A percentile compares a stretch with the other conserved stretches of the same genome.
phyloP scores from a whole-genome alignment of 2,329 filamentous ascomycete genomes.

The Cladosporium cucumerinum region DNA sequence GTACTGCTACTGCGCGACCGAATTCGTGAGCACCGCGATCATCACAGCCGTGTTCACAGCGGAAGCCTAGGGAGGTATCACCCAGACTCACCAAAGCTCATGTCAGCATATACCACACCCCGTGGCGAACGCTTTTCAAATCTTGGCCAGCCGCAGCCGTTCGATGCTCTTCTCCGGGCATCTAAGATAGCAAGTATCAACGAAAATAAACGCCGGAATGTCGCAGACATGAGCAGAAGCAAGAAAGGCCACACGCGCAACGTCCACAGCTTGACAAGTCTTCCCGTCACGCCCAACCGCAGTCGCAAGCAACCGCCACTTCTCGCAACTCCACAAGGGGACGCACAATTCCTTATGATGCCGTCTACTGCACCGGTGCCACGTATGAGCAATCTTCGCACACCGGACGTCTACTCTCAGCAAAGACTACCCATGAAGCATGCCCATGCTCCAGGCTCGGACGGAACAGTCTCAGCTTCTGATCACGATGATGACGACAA shows the following conservation, averaged over 20 bases:
- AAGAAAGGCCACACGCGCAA: slow-evolving; percentile 67
- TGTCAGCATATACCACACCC: slow-evolving; percentile 35
- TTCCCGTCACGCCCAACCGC: slow-evolving; percentile 71
- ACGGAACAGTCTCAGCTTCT: slow-evolving; percentile 73
- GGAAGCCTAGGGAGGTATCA: slow-evolving; percentile 52
- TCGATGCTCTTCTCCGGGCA: slow-evolving; percentile 72
- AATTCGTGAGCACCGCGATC: slow-evolving; percentile 85
- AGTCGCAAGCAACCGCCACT: slow-evolving; percentile 51
- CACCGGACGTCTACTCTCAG: slow-evolving; percentile 29
- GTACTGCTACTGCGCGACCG: slow-evolving; percentile 74
- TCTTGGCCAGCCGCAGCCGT: slow-evolving; percentile 41
- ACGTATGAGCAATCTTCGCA: slow-evolving; percentile 40
- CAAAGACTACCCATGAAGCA: slow-evolving; percentile 23
- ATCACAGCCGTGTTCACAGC: slow-evolving; percentile 76
- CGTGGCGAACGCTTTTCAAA: slow-evolving; percentile 28
- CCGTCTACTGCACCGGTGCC: slow-evolving; percentile 54
- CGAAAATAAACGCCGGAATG: slow-evolving; percentile 37
- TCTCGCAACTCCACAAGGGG: slow-evolving; percentile 28
- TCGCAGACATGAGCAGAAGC: slow-evolving; percentile 47
- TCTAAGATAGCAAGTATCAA: slow-evolving; percentile 76
- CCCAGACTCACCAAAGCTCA: slow-evolving; percentile 52
- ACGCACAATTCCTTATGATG: slow-evolving; percentile 24
- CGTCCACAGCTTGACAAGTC: slow-evolving; percentile 77
- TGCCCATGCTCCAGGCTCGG: slow-evolving; percentile 22
- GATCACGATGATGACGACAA: slow-evolving; percentile 42